These are phyloP conservation scores for Globisporangium parvum DNA, from an alignment of 352 stramenopile genomes.

Conservation along the genomic window DNA sequence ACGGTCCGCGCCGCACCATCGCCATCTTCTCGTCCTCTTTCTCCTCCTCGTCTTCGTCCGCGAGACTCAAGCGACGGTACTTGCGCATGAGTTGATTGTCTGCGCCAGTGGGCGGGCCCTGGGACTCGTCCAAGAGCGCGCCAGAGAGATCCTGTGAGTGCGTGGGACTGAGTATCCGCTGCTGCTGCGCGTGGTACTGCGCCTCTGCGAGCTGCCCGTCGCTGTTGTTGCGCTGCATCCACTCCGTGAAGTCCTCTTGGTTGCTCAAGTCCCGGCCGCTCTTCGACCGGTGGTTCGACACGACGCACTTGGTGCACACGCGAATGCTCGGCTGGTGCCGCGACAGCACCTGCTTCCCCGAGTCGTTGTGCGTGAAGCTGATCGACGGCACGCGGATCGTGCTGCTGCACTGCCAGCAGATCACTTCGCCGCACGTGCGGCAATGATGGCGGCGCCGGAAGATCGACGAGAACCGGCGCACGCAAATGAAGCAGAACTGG, in stretches of 20 bases:
- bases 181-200: conserved; percentile 28
- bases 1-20: conserved; percentile 19
- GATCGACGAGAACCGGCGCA: conserved; percentile 74
- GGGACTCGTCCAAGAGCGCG: conserved; percentile 22
- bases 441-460: conserved; percentile 86
- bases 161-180: conserved; percentile 43
- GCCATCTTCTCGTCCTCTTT: conserved; percentile 39
- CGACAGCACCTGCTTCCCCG: conserved; percentile 70
- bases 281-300: conserved; percentile 71
- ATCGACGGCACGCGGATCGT: conserved; percentile 81
- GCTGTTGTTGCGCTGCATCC: conserved; percentile 59
- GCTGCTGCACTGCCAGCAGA: conserved; percentile 84
- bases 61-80: conserved; percentile 49
- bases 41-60: conserved; percentile 62
- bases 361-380: conserved; percentile 81
- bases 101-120: neutral
- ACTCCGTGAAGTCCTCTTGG: conserved; percentile 78
- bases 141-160: conserved; percentile 66
- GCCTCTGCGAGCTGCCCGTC: conserved; percentile 19
- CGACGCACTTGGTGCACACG: conserved; percentile 79
- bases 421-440: conserved; percentile 82
- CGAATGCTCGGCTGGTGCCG: conserved; percentile 78
- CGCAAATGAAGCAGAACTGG: conserved; percentile 78
- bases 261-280: conserved; percentile 64
- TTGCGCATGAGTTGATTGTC: conserved; percentile 38